Conservation (phyloP, 495 filamentous ascomycete genomes). For the Entonaema liquescens region DNA sequence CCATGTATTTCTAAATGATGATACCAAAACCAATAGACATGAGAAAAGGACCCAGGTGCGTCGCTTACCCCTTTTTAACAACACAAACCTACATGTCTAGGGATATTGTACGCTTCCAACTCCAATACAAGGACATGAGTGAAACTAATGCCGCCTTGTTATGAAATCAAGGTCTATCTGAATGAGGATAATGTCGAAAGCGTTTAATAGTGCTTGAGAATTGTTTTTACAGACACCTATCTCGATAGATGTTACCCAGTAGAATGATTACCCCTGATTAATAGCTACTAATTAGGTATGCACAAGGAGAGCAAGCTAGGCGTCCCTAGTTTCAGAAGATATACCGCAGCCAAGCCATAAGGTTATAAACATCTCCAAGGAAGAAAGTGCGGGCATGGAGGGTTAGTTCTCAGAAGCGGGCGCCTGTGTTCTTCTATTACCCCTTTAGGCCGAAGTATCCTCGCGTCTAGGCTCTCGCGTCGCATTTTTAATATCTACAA, state of each 20-base stretch:
- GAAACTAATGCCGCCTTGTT: no score
- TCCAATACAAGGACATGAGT: background rate
- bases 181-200: background rate
- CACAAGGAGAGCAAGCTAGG: background rate
- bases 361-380: slow-evolving; percentile 7
- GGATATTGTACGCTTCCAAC: background rate
- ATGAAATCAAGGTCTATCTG: background rate
- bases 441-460: slow-evolving; percentile 19
- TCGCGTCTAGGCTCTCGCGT: slow-evolving; percentile 21
- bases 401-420: slow-evolving; percentile 17
- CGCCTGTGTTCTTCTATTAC: slow-evolving; percentile 20
- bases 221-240: background rate
- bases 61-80: background rate
- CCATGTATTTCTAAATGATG: background rate
- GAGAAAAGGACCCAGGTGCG: background rate
- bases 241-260: background rate
- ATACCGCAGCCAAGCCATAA: slow-evolving; percentile 21
- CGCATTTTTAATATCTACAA: slow-evolving; percentile 39
- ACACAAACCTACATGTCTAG: background rate
- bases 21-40: background rate
- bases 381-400: slow-evolving; percentile 19
- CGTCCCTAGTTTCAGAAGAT: background rate
- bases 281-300: background rate
- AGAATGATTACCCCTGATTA: background rate
- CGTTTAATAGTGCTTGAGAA: background rate